A percentile compares a stretch with the other conserved stretches of the same genome.
Conservation (phyloP, 352 stramenopile genomes). For the Globisporangium canariense region DNA sequence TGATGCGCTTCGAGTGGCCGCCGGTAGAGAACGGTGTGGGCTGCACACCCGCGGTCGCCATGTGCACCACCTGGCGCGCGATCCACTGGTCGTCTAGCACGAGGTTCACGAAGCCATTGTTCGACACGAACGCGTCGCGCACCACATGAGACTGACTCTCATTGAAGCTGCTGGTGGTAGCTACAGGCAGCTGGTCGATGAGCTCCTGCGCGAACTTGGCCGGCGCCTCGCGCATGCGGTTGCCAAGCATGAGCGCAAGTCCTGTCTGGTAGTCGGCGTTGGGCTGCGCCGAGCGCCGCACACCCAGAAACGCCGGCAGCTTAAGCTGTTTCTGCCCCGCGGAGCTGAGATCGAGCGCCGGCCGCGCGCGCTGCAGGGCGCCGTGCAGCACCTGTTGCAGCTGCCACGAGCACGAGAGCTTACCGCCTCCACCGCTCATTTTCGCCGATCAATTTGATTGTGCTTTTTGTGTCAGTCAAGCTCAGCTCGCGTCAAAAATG, state of each 20-base stretch:
- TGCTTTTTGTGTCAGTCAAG: too few relatives aligned
- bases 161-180: neutral
- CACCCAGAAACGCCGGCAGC: constrained; percentile 41
- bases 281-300: constrained; percentile 61
- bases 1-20: constrained; percentile 27
- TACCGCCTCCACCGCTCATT: constrained; percentile 17
- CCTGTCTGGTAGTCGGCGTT: constrained; percentile 80
- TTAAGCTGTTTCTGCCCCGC: constrained; percentile 16
- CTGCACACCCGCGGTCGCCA: constrained; percentile 38
- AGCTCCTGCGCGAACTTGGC: constrained; percentile 40
- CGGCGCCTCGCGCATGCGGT: constrained; percentile 34
- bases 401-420: constrained; percentile 47
- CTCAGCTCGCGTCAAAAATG: too few relatives aligned
- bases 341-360: constrained; percentile 24
- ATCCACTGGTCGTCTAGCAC: constrained; percentile 69
- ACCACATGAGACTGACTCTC: constrained; percentile 14
- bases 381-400: constrained; percentile 44
- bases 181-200: constrained; percentile 18
- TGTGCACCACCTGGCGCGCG: constrained; percentile 47
- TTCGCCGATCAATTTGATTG: neutral
- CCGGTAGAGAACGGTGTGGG: constrained; percentile 1
- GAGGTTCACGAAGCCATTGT: constrained; percentile 78
- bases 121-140: constrained; percentile 52
- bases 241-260: constrained; percentile 54
- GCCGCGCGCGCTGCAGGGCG: constrained; percentile 33